phyloP scores from a whole-genome alignment of 2,329 filamentous ascomycete genomes.

The Penicillium sp. region DNA sequence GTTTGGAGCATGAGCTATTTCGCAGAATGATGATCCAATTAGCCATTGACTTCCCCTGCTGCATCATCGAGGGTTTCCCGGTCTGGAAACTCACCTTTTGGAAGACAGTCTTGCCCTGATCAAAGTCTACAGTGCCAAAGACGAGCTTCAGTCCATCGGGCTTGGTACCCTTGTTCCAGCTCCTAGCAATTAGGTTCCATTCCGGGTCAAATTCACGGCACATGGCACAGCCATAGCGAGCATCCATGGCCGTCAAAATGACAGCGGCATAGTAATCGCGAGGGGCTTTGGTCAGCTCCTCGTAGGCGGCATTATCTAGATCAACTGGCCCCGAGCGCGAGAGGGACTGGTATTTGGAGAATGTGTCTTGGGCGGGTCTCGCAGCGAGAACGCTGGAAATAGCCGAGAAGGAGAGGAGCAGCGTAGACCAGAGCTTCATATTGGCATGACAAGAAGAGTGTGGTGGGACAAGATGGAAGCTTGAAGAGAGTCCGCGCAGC shows the following conservation, averaged over 20 bases:
- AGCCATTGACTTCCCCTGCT: conserved; percentile 4
- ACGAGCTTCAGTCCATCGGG: conserved; percentile 56
- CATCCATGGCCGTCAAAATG: conserved; percentile 82
- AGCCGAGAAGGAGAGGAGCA: conserved; percentile 44
- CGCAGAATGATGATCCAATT: background rate
- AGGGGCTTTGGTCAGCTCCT: conserved; percentile 71
- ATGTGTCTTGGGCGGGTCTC: conserved; percentile 67
- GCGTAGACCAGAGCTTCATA: conserved; percentile 36
- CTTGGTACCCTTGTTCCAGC: conserved; percentile 85
- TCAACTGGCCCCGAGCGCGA: conserved; percentile 70
- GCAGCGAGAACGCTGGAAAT: conserved; percentile 31
- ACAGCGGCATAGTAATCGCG: conserved; percentile 83
- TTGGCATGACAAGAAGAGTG: conserved; percentile 20
- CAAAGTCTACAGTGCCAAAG: conserved; percentile 85
- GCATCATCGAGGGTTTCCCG: too few species aligned
- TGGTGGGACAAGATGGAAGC: conserved; percentile 1
- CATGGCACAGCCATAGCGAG: conserved; percentile 79
- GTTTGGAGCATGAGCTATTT: conserved; percentile 86
- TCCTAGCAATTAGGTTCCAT: conserved; percentile 82
- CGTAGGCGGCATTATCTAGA: conserved; percentile 75
- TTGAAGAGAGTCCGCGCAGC: background rate
- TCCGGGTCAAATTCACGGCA: conserved; percentile 93
- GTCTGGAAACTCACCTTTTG: conserved; percentile 65
- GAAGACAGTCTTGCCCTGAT: conserved; percentile 79
- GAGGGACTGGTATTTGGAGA: conserved; percentile 70